Base-by-base conservation (phyloP, 2,329 filamentous ascomycete genomes). In the Botrytis sinoallii region DNA sequence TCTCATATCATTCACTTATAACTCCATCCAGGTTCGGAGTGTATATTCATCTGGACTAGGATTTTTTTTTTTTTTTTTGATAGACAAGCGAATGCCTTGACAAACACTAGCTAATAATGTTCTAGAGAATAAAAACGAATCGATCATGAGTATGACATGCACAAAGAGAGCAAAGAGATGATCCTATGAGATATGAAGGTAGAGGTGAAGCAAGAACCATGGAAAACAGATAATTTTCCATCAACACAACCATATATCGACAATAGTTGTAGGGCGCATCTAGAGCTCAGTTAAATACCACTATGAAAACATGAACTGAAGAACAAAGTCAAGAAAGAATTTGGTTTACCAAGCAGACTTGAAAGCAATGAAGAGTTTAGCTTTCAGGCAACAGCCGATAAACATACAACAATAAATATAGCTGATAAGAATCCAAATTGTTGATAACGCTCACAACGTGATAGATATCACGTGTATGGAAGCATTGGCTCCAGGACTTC, bases 371-470 rank as follows among this genome's bases (percentile, higher is more conserved):
- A 18, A 29, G 14, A 8, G 14, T 18, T 55, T 29, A 29, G n/a
- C 1, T 29, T 18, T 1, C n/a, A 29, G 25, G 3, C 2, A 55
- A 55, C n/a, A 9, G n/a, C 14, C 29, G 25, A 8, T 16, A 16
- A 16, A 29, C 5, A 18, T 29, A n/a, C 52, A 29, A n/a, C 12
- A 55, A 2, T 3, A 3, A 29, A 18, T 7, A 8, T 18, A 3
- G 14, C n/a, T 55, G 14, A 29, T 55, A 18, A 3, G 8, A 8
- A 16, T 8, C 0, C 3, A 29, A 0, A 55, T 55, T 8, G 0
- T 7, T 8, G 14, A 55, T 0, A 29, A 29, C 2, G 25, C 12
- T 5, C 7, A n/a, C 4, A 9, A 29, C 6, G 44, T 67, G 64
- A 67, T 12, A 1, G 3, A 0, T 4, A 48, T 67, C 64, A 67